Evolutionary conservation across 805 yeast genomes (phyloP).

Genomic region (Suhomyces canberraensis): DNA sequence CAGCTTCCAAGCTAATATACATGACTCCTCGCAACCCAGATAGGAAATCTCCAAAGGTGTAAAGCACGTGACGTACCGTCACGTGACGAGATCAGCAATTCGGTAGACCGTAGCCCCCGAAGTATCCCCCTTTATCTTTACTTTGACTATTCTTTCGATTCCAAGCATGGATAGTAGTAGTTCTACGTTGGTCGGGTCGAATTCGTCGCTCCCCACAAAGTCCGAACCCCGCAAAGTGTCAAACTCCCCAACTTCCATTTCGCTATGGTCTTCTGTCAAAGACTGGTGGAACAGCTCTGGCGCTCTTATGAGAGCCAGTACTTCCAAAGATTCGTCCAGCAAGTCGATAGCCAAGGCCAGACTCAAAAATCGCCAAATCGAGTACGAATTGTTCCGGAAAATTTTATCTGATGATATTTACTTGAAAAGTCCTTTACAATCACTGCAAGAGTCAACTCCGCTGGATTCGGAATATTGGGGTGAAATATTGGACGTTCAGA

Average conservation of each 20-base stretch:
- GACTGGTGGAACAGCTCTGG: slow-evolving; percentile 40
- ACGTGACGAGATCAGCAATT: too few relatives aligned
- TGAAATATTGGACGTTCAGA: slow-evolving; percentile 27
- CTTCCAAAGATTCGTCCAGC: slow-evolving; percentile 7
- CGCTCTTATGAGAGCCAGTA: slow-evolving; percentile 18
- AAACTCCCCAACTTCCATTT: slow-evolving; percentile 26
- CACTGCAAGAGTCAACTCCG: not conserved
- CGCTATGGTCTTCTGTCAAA: slow-evolving; percentile 22
- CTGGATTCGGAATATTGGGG: slow-evolving; percentile 9
- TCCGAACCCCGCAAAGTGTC: too few relatives aligned
- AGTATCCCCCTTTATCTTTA: too few relatives aligned
- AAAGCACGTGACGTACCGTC: too few relatives aligned
- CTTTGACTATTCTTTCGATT: too few relatives aligned
- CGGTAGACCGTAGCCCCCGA: too few relatives aligned
- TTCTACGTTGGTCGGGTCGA: too few relatives aligned
- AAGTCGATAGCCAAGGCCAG: slow-evolving; percentile 15
- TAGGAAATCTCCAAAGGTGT: too few relatives aligned
- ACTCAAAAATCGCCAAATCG: slow-evolving; percentile 24
- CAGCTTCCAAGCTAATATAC: too few relatives aligned
- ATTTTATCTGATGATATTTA: slow-evolving; percentile 29
- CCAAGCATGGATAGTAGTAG: too few relatives aligned
- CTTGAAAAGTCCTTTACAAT: slow-evolving; percentile 9
- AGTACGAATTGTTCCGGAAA: slow-evolving; percentile 32
- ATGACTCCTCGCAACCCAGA: too few relatives aligned
- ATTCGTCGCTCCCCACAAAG: too few relatives aligned